Evolutionary conservation across 208 protist species (phyloP).

Genomic region (Trichomonas tenax): DNA sequence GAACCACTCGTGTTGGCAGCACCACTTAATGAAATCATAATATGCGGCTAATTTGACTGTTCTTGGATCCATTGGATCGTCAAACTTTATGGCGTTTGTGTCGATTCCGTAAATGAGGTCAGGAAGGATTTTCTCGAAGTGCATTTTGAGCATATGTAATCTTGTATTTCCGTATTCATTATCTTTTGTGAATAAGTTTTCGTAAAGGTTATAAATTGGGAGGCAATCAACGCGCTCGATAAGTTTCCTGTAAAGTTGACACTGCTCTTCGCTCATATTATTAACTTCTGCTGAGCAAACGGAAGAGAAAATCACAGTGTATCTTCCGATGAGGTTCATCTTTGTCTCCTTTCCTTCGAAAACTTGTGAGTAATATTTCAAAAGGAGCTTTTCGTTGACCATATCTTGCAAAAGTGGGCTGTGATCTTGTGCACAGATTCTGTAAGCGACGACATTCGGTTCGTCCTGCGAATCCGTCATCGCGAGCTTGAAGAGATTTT

Average conservation of each 20-base stretch:
- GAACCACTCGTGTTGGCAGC: neutral
- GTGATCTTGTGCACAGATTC: neutral
- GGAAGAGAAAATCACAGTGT: neutral
- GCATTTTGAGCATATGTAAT: neutral
- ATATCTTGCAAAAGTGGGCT: neutral
- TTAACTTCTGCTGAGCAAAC: neutral
- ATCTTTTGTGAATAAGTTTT: neutral
- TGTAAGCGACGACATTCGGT: neutral
- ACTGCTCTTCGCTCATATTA: neutral
- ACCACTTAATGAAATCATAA: neutral
- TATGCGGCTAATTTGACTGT: neutral
- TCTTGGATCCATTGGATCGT: neutral
- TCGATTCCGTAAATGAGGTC: neutral
- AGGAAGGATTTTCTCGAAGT: neutral
- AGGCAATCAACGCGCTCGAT: neutral
- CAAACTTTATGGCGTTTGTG: neutral
- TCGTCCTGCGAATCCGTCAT: neutral
- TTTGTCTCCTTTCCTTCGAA: neutral
- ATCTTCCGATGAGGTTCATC: neutral
- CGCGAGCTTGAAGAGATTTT: neutral
- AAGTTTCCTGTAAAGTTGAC: neutral
- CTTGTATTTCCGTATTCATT: neutral
- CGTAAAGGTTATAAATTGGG: neutral
- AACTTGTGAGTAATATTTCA: neutral
- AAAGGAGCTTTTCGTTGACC: neutral